Evolutionary conservation across 345 rosid genomes (phyloP).

Genomic region (Luvunga scandens): DNA sequence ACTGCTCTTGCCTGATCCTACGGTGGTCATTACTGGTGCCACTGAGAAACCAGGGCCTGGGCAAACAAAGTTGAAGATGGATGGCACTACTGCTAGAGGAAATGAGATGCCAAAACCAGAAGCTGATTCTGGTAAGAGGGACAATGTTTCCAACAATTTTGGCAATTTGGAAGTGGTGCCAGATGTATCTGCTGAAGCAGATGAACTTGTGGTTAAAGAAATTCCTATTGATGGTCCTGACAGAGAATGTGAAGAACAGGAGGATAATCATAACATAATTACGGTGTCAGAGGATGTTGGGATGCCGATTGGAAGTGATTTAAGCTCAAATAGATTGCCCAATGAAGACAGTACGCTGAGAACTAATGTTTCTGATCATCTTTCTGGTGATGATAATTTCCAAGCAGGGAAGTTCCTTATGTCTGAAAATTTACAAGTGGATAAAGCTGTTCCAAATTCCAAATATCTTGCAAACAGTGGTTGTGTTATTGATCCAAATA

Average conservation of each 20-base stretch:
- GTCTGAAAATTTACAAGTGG: slow-evolving; percentile 27
- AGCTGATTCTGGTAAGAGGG: slow-evolving; percentile 22
- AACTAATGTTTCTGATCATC: slow-evolving; percentile 6
- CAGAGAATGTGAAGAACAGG: slow-evolving; percentile 22
- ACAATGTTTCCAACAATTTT: slow-evolving; percentile 21
- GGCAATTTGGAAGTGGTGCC: slow-evolving; percentile 17
- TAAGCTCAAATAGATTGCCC: slow-evolving; percentile 12
- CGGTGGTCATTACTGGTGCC: slow-evolving; percentile 30
- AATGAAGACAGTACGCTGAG: slow-evolving; percentile 8
- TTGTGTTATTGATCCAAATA: slow-evolving; percentile 21
- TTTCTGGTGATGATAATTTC: slow-evolving; percentile 17
- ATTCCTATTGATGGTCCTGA: slow-evolving; percentile 36
- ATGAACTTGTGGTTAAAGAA: slow-evolving; percentile 35
- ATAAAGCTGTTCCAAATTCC: slow-evolving; percentile 36
- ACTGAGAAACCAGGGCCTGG: slow-evolving; percentile 29
- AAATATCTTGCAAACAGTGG: slow-evolving; percentile 21
- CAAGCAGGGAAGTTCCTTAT: slow-evolving; percentile 17
- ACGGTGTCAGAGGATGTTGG: slow-evolving; percentile 27
- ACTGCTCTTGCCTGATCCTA: slow-evolving; percentile 49
- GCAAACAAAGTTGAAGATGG: slow-evolving; percentile 25
- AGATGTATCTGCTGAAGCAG: slow-evolving; percentile 19
- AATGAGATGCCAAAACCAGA: slow-evolving; percentile 7
- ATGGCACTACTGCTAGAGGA: slow-evolving; percentile 9
- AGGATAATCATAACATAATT: slow-evolving; percentile 21
- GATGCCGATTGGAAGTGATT: slow-evolving; percentile 18